Percentiles rank a stretch among this genome's conserved stretches.
phyloP scores from a whole-genome alignment of 75 land plant species.

The Pinus taeda region DNA sequence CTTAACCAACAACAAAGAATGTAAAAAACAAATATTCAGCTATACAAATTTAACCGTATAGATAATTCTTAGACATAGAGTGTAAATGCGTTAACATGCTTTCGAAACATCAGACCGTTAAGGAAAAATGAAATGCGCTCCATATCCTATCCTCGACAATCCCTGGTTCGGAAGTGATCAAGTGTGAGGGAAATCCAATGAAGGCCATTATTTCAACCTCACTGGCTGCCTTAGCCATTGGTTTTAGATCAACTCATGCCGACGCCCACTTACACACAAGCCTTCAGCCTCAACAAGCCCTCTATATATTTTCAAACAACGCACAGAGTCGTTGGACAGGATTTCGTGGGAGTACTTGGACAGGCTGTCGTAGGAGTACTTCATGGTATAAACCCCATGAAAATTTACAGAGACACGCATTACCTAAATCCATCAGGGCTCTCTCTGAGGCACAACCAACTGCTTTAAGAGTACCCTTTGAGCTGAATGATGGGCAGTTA shows the following conservation, averaged over 20 bases:
- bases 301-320: background rate
- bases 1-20: too few relatives aligned
- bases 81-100: too few relatives aligned
- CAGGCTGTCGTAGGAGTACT: background rate
- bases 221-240: background rate
- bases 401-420: background rate
- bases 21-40: too few relatives aligned
- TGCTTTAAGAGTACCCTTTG: constrained; percentile 16
- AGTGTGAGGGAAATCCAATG: background rate
- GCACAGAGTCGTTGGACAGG: background rate
- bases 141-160: too few relatives aligned
- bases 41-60: too few relatives aligned
- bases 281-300: background rate
- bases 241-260: background rate
- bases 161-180: too few relatives aligned
- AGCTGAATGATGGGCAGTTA: constrained; percentile 46
- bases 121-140: too few relatives aligned
- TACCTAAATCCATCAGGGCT: background rate
- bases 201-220: background rate
- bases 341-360: background rate
- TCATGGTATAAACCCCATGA: background rate
- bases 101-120: too few relatives aligned
- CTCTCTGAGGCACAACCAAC: background rate
- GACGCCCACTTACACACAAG: background rate
- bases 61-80: too few relatives aligned